A percentile compares a stretch with the other conserved stretches of the same genome.
Conservation (phyloP, 1,139 yeast species). For the Yamadazyma sp. region DNA sequence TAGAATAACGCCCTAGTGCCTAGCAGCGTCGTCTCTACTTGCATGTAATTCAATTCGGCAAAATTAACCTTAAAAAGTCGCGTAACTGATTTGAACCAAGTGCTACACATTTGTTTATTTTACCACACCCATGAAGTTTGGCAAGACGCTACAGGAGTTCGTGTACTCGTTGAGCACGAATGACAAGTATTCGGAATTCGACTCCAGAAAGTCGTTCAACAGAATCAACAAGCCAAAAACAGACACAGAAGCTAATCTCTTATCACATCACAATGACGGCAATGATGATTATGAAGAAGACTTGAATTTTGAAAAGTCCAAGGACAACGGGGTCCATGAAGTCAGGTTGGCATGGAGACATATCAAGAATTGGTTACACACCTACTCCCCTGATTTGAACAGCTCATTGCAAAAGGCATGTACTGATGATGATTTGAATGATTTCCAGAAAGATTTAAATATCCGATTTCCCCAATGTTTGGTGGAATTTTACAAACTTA, state of each 20-base stretch:
- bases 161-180: conserved; percentile 64
- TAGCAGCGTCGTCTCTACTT: not conserved
- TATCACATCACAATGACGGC: conserved; percentile 29
- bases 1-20: too few species aligned
- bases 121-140: conserved; percentile 24
- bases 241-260: conserved; percentile 33
- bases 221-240: conserved; percentile 39
- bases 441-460: conserved; percentile 64
- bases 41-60: too few species aligned
- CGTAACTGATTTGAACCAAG: not conserved
- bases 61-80: too few species aligned
- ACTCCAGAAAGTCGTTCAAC: conserved; percentile 50
- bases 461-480: conserved; percentile 60
- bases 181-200: conserved; percentile 69
- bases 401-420: conserved; percentile 63
- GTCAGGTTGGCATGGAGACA: conserved; percentile 69
- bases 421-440: conserved; percentile 58
- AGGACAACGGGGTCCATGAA: conserved; percentile 59
- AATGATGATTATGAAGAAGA: conserved; percentile 14
- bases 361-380: conserved; percentile 59
- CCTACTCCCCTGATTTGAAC: conserved; percentile 54
- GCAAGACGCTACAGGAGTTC: conserved; percentile 47
- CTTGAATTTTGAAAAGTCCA: conserved; percentile 8
- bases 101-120: not conserved
- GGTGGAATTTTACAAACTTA: conserved; percentile 56